Evolutionary conservation across 305 asterid genomes (phyloP).

Genomic region (Salvia sclarea): DNA sequence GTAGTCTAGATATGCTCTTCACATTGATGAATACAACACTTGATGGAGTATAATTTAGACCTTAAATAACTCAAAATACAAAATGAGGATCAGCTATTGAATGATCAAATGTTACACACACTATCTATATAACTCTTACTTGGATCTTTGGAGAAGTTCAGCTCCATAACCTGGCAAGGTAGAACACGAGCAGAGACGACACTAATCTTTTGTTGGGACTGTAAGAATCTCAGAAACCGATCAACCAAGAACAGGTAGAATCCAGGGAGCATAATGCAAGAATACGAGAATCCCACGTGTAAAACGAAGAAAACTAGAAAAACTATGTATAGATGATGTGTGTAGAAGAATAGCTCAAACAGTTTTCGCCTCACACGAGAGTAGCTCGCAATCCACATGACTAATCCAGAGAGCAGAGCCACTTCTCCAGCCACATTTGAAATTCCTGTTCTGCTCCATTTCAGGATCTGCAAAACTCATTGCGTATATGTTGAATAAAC

Average conservation of each 20-base stretch:
- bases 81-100: neutral
- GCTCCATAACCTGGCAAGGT: conserved; percentile 45
- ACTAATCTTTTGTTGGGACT: conserved; percentile 39
- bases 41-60: conserved; percentile 39
- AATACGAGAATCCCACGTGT: conserved; percentile 47
- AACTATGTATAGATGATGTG: conserved; percentile 47
- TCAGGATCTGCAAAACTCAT: conserved; percentile 39
- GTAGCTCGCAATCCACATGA: conserved; percentile 44
- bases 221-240: conserved; percentile 45
- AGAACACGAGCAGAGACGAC: conserved; percentile 45
- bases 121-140: conserved; percentile 17
- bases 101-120: neutral
- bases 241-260: conserved; percentile 47
- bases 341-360: conserved; percentile 51
- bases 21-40: conserved; percentile 46
- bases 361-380: conserved; percentile 38
- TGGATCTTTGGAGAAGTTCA: conserved; percentile 48
- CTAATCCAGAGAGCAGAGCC: conserved; percentile 43
- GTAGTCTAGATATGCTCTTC: conserved; percentile 37
- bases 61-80: conserved; percentile 21
- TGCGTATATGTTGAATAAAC: neutral
- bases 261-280: conserved; percentile 51
- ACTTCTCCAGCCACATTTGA: conserved; percentile 54
- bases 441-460: conserved; percentile 41
- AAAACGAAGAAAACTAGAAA: conserved; percentile 41